phyloP scores from a whole-genome alignment of 75 land plant species.

The Sequoiadendron giganteum region DNA sequence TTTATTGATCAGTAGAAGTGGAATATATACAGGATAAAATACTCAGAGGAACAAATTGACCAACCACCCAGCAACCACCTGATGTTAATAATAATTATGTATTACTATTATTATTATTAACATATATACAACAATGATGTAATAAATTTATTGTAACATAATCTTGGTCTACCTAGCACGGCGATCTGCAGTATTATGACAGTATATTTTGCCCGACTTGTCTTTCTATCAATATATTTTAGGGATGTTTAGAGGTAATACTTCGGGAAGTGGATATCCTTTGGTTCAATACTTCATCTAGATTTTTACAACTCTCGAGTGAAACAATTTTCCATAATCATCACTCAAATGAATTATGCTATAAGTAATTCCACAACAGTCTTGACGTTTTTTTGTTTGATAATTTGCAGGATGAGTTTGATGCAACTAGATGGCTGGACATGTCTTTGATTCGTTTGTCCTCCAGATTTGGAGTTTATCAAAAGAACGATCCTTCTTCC shows the following conservation, averaged over 20 bases:
- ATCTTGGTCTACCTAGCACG: no score
- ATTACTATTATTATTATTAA: no score
- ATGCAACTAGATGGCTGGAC: constrained; percentile 95
- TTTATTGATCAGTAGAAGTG: no score
- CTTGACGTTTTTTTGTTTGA: no score
- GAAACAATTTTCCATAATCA: not conserved
- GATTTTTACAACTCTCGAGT: not conserved
- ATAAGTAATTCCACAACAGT: not conserved
- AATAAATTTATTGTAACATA: no score
- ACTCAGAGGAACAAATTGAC: no score
- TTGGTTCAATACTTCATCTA: not conserved
- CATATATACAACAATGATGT: no score
- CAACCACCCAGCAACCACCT: no score
- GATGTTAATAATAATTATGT: no score
- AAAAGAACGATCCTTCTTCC: constrained; percentile 78
- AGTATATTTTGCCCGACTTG: not conserved
- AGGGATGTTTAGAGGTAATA: not conserved
- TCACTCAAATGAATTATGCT: not conserved
- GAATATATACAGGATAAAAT: no score
- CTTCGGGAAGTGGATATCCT: not conserved
- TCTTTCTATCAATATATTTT: not conserved
- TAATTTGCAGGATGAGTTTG: constrained; percentile 76
- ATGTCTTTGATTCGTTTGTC: constrained; percentile 76
- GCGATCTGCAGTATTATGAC: no score
- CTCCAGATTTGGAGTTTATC: constrained; percentile 89